Percentiles rank a stretch among this genome's conserved stretches.
phyloP scores from a whole-genome alignment of 2,329 filamentous ascomycete species.

The Chrysoporthe puriensis region DNA sequence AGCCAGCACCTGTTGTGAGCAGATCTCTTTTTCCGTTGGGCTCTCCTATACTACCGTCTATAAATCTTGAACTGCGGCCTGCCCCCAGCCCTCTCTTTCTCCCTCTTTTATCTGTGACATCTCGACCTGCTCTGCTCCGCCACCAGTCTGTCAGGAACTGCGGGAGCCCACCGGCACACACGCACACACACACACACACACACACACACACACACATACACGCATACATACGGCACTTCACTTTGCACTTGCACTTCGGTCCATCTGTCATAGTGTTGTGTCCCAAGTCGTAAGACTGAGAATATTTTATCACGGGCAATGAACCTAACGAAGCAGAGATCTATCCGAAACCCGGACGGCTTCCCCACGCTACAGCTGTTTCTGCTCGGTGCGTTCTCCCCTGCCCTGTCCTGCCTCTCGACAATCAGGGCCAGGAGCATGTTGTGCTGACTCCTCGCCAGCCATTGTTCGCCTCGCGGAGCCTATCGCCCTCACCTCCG shows the following conservation, averaged over 20 bases:
- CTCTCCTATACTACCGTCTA: background rate
- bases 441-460: constrained; percentile 40
- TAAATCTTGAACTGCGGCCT: background rate
- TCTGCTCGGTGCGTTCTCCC: constrained; percentile 68
- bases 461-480: constrained; percentile 92
- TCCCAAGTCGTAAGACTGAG: constrained; percentile 49
- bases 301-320: constrained; percentile 48
- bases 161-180: background rate
- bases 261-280: constrained; percentile 40
- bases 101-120: background rate
- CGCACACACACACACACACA: background rate
- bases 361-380: constrained; percentile 86
- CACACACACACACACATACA: background rate
- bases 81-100: background rate
- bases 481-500: constrained; percentile 89
- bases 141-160: background rate
- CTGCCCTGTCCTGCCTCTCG: background rate
- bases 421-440: background rate
- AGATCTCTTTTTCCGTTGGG: background rate
- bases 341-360: constrained; percentile 65
- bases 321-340: constrained; percentile 55
- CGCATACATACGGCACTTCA: background rate
- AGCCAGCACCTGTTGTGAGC: background rate
- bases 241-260: constrained; percentile 30
- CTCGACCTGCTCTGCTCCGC: background rate